Evolutionary conservation across 148 eudicot genomes (phyloP).

Genomic region (Fagopyrum tataricum): DNA sequence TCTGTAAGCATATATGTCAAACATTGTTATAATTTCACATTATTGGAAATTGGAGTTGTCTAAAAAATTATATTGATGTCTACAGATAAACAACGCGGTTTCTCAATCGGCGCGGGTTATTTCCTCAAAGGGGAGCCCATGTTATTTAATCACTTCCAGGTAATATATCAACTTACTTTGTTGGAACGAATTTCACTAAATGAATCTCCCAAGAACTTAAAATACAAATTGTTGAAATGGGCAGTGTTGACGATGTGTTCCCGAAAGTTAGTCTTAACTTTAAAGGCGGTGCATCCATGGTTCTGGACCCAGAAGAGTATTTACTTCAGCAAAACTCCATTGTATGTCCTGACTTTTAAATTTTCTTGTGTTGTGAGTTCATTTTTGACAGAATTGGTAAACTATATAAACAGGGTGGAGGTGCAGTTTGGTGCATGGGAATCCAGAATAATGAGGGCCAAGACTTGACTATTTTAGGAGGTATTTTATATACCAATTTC

Average conservation of each 20-base stretch:
- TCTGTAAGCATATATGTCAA: slow-evolving; percentile 41
- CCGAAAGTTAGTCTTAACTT: slow-evolving; percentile 71
- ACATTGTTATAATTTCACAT: background rate
- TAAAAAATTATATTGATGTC: background rate
- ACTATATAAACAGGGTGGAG: slow-evolving; percentile 47
- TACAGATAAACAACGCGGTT: slow-evolving; percentile 51
- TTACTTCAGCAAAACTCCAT: slow-evolving; percentile 68
- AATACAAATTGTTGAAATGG: background rate
- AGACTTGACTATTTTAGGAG: slow-evolving; percentile 81
- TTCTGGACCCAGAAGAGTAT: slow-evolving; percentile 69
- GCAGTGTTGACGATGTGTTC: slow-evolving; percentile 57
- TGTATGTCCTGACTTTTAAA: slow-evolving; percentile 27
- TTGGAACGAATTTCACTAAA: background rate
- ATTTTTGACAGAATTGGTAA: background rate
- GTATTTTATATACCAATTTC: slow-evolving; percentile 20
- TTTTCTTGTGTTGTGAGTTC: background rate
- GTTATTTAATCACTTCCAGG: slow-evolving; percentile 67
- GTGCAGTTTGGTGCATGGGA: slow-evolving; percentile 88
- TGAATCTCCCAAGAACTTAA: background rate
- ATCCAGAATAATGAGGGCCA: slow-evolving; percentile 82
- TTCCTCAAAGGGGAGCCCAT: slow-evolving; percentile 56
- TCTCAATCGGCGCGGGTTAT: slow-evolving; percentile 61
- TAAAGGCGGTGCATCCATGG: slow-evolving; percentile 72
- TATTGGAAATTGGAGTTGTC: background rate
- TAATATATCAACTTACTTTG: background rate